Conservation (phyloP, 2,329 filamentous ascomycete genomes). For the Trichoderma sp. region DNA sequence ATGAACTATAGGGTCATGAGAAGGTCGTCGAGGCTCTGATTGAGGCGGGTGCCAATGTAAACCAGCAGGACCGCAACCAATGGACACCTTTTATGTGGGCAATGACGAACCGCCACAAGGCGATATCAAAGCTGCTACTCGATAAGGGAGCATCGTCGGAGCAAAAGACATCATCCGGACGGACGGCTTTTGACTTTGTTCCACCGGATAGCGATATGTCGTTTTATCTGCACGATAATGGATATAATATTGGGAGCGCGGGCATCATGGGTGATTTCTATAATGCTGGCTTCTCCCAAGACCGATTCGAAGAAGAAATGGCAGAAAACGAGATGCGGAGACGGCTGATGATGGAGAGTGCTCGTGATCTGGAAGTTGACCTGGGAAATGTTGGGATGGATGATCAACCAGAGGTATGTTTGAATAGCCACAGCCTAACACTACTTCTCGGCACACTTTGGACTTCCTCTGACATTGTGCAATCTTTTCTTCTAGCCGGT, state of each 20-base stretch:
- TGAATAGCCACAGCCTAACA: not conserved
- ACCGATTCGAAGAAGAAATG: conserved; percentile 95
- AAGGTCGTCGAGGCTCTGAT: conserved; percentile 83
- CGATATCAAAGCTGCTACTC: conserved; percentile 87
- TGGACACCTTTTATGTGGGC: conserved; percentile 99
- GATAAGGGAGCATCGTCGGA: conserved; percentile 96
- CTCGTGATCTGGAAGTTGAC: conserved; percentile 94
- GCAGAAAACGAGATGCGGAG: conserved; percentile 94
- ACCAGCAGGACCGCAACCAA: conserved; percentile 92
- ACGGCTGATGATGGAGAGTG: conserved; percentile 99
- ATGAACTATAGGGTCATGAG: conserved; percentile 74
- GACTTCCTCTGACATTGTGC: not conserved
- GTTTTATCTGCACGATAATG: conserved; percentile 91
- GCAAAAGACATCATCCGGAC: conserved; percentile 89
- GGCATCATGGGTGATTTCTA: conserved; percentile 91
- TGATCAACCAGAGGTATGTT: conserved; percentile 83
- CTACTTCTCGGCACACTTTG: not conserved
- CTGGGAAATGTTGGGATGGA: conserved; percentile 94
- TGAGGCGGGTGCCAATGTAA: conserved; percentile 82
- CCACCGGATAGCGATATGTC: conserved; percentile 96
- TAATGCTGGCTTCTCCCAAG: conserved; percentile 85
- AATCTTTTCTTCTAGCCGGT: conserved; percentile 52
- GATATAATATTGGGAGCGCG: conserved; percentile 83
- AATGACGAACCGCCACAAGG: conserved; percentile 97
- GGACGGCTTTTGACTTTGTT: conserved; percentile 94